Evolutionary conservation across 1,139 yeast species (phyloP).

Genomic region (Sugiyamaella paludigena): DNA sequence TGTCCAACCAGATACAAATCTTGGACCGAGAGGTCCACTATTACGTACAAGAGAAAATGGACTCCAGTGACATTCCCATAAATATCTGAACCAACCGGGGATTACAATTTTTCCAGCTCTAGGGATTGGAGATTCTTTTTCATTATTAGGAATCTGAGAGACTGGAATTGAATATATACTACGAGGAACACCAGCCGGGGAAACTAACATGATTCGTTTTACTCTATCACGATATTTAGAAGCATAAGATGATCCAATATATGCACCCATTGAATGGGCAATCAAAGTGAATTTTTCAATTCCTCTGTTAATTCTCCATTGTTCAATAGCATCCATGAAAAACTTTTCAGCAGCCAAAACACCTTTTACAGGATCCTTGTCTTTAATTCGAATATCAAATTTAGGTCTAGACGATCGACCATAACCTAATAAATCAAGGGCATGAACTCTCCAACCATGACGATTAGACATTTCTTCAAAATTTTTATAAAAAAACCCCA

Average conservation of each 20-base stretch:
- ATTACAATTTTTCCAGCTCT: constrained; percentile 11
- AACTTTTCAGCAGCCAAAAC: constrained; percentile 60
- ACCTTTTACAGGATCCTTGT: constrained; percentile 27
- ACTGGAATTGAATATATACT: constrained; percentile 33
- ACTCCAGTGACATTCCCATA: constrained; percentile 43
- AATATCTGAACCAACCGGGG: constrained; percentile 35
- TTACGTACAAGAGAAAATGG: constrained; percentile 42
- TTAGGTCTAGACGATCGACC: constrained; percentile 73
- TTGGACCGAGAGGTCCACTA: constrained; percentile 43
- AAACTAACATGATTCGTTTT: constrained; percentile 65
- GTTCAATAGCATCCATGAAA: constrained; percentile 78
- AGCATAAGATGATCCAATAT: constrained; percentile 75
- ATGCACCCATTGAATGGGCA: constrained; percentile 95
- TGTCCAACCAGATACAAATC: constrained; percentile 43
- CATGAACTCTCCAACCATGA: constrained; percentile 55
- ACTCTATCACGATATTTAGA: constrained; percentile 66
- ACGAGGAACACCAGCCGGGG: constrained; percentile 81
- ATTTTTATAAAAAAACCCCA: constrained; percentile 81
- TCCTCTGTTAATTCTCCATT: constrained; percentile 64
- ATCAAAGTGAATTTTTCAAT: constrained; percentile 60
- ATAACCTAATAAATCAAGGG: constrained; percentile 81
- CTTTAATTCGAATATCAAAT: constrained; percentile 37
- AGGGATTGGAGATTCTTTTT: constrained; percentile 13
- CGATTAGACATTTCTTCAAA: constrained; percentile 48
- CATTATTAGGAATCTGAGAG: constrained; percentile 17